Base-by-base conservation (phyloP, 176 grass and related monocot genomes). In the Dendrocalamus sinicus region DNA sequence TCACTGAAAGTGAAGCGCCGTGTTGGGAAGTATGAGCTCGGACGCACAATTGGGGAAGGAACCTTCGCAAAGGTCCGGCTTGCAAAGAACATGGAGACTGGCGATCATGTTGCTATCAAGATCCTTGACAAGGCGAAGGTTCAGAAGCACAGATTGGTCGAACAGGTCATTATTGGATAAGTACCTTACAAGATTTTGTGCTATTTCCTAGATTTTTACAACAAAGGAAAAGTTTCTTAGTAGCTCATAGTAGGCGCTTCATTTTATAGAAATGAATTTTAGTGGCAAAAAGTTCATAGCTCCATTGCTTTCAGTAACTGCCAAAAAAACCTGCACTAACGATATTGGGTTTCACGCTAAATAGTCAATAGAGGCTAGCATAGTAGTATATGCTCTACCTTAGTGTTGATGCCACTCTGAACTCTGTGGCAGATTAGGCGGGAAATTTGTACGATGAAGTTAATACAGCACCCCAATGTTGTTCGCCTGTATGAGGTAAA, bases 401-500 rank as follows among this genome's bases (percentile, higher is more conserved):
- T 46, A 46, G 12, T 58, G n/a, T 17, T 88, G 50, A 88, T 24
- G 12, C 48, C 23, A 9, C 50, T 47, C 0, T 66, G 23, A 87
- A 67, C 40, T 59, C 23, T 11, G 60, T n/a, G 26, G 65, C 92
- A 97, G 94, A 97, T 97, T 80, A 97, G 86, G 86, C 72, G 92
- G 81, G 94, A 97, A 80, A 92, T 97, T 44, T 90, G 92, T 39
- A 97, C 89, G 9, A 97, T 94, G 94, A 97, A 97, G 80, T 73
- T 92, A 70, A 89, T 97, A 83, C 89, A 97, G 69, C 94, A 97
- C 77, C 94, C 94, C 60, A 92, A 92, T 97, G 94, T 97, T 78
- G 94, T 97, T 77, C 81, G 84, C 57, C 87, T 97, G 72, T 72
- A 92, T 77, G 95, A 97, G 95, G 95, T 97, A 85, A 58, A 17